These are phyloP conservation scores for Apiospora marii DNA, from an alignment of 2,329 filamentous ascomycete genomes.

Conservation along the genomic window DNA sequence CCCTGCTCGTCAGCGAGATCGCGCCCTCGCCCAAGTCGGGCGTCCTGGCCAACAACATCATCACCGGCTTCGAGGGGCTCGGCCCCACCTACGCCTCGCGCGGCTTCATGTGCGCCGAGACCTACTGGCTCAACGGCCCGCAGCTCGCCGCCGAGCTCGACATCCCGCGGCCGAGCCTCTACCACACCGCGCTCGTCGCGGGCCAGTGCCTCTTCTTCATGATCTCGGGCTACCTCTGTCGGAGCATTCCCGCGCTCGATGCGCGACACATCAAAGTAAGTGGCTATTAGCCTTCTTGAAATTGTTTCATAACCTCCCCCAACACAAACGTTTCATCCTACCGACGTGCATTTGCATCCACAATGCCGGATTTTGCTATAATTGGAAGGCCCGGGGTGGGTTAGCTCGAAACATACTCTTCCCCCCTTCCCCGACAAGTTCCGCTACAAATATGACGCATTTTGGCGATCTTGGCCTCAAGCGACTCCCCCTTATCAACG, in stretches of 20 bases:
- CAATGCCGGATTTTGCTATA: not conserved
- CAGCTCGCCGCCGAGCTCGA: constrained; percentile 67
- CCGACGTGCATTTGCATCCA: constrained; percentile 26
- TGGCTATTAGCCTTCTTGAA: not conserved
- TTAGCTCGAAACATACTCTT: not conserved
- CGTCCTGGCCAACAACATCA: constrained; percentile 77
- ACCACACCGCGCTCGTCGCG: constrained; percentile 66
- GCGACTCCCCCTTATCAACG: not conserved
- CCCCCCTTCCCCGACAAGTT: not conserved
- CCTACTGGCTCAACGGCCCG: constrained; percentile 74
- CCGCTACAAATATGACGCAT: constrained; percentile 3
- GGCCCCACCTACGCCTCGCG: constrained; percentile 71
- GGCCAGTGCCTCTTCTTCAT: constrained; percentile 74
- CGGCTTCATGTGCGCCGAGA: constrained; percentile 72
- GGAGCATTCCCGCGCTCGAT: constrained; percentile 49
- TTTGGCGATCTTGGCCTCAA: not conserved
- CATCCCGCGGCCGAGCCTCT: constrained; percentile 62
- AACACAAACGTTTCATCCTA: not conserved
- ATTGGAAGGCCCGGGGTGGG: not conserved
- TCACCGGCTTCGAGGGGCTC: constrained; percentile 70
- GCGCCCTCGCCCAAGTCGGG: constrained; percentile 68
- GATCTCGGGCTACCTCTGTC: constrained; percentile 55
- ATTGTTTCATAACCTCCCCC: constrained; percentile 8
- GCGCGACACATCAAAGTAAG: constrained; percentile 57
- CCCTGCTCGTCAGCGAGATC: constrained; percentile 71